A percentile compares a stretch with the other conserved stretches of the same genome.
Conservation (phyloP, 805 yeast species). For the Pichia paraexigua region DNA sequence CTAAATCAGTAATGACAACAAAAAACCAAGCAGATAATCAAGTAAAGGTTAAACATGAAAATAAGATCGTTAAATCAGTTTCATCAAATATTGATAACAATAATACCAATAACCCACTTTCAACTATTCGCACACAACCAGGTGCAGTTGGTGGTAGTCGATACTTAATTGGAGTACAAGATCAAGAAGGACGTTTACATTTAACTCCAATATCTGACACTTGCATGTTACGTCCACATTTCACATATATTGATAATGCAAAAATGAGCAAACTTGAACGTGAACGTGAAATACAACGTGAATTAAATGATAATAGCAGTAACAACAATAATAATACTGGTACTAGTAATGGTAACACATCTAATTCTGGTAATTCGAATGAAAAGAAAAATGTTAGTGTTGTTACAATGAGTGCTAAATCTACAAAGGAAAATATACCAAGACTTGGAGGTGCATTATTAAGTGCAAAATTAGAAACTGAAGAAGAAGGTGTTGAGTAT, state of each 20-base stretch:
- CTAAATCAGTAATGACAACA: background rate
- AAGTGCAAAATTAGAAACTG: constrained; percentile 56
- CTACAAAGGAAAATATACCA: constrained; percentile 47
- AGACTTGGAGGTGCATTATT: constrained; percentile 63
- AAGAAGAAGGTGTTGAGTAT: constrained; percentile 38
- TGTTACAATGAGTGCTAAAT: constrained; percentile 70
- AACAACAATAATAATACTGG: constrained; percentile 20
- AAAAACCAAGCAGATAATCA: background rate
- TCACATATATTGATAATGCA: constrained; percentile 63
- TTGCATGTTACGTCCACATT: constrained; percentile 74
- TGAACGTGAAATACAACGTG: constrained; percentile 32
- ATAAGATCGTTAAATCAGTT: background rate
- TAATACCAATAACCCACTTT: background rate
- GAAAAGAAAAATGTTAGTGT: constrained; percentile 46
- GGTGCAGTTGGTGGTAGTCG: constrained; percentile 15
- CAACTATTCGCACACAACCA: constrained; percentile 13
- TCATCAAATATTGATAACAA: background rate
- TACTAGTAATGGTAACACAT: constrained; percentile 28
- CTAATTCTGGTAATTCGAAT: constrained; percentile 43
- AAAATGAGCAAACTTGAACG: constrained; percentile 31
- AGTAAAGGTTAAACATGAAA: background rate
- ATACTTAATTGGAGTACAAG: constrained; percentile 35
- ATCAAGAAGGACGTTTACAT: constrained; percentile 38
- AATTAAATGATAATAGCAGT: constrained; percentile 25
- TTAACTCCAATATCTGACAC: constrained; percentile 58